A percentile compares a stretch with the other conserved stretches of the same genome.
These are phyloP conservation scores for Vanrija sp. DNA, from an alignment of 1,284 basidiomycete species.

Conservation along the genomic window DNA sequence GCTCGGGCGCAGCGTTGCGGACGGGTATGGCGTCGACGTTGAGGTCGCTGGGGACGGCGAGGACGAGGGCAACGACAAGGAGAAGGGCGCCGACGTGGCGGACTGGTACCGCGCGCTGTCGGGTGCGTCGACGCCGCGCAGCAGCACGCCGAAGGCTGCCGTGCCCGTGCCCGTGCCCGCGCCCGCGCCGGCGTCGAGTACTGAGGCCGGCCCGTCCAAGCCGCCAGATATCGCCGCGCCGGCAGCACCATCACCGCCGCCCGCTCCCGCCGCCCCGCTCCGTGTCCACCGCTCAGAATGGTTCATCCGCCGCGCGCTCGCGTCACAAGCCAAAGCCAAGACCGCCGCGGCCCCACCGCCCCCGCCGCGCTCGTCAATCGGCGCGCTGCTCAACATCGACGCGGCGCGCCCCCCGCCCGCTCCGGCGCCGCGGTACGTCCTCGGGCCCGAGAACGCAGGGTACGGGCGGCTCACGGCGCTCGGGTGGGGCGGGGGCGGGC, in stretches of 20 bases:
- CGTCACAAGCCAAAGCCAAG: conserved; percentile 10
- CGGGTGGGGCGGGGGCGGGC: conserved; percentile 44
- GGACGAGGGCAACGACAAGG: conserved; percentile 2
- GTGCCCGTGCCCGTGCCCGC: neutral
- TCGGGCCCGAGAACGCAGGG: conserved; percentile 44
- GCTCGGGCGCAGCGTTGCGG: conserved; percentile 24
- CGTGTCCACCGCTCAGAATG: conserved; percentile 36
- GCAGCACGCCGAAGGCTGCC: neutral
- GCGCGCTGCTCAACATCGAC: conserved; percentile 27
- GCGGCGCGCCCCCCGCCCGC: conserved; percentile 4
- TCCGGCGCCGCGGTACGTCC: conserved; percentile 25
- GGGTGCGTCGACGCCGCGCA: neutral
- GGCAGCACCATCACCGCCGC: neutral
- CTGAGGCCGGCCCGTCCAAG: neutral
- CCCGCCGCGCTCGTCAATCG: conserved; percentile 24
- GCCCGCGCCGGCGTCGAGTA: neutral
- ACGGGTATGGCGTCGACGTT: conserved; percentile 31
- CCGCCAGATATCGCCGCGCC: neutral
- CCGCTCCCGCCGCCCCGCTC: conserved; percentile 9
- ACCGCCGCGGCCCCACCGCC: conserved; percentile 1
- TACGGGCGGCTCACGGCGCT: conserved; percentile 34
- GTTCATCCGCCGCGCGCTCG: conserved; percentile 45
- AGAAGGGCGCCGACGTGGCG: conserved; percentile 24
- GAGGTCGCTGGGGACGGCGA: conserved; percentile 2
- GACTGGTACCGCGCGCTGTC: conserved; percentile 37